Evolutionary conservation across 2,329 filamentous ascomycete genomes (phyloP).

Genomic region (Pseudogymnoascus sp.): DNA sequence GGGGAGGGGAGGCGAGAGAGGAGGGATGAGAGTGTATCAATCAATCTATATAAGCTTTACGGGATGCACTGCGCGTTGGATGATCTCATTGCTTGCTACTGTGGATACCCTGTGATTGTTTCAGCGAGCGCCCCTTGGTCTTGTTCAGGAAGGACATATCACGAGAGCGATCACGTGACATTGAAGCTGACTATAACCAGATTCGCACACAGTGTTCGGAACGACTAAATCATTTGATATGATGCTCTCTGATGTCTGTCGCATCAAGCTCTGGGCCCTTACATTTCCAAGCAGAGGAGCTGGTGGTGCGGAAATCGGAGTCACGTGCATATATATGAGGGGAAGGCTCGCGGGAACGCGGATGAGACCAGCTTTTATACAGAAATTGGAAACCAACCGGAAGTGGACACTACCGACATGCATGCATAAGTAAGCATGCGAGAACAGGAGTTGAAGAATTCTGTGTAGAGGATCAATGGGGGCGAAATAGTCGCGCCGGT

Average conservation of each 20-base stretch:
- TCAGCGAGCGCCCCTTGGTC: background rate
- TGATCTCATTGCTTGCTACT: background rate
- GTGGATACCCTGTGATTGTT: background rate
- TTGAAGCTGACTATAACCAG: background rate
- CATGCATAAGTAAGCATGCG: background rate
- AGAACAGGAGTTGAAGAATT: background rate
- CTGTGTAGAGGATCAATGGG: background rate
- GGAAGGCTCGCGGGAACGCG: background rate
- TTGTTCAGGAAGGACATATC: background rate
- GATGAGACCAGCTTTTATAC: background rate
- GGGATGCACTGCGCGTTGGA: background rate
- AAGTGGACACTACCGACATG: background rate
- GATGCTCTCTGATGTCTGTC: background rate
- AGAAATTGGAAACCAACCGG: background rate
- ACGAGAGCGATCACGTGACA: background rate
- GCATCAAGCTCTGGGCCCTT: too few species aligned
- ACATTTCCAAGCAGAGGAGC: background rate
- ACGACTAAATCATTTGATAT: background rate
- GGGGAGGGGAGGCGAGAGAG: background rate
- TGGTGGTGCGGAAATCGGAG: background rate
- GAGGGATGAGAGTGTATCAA: background rate
- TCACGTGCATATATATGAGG: background rate
- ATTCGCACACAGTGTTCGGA: background rate
- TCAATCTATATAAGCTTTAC: constrained; percentile 6
- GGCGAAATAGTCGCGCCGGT: background rate